Conservation (phyloP, 352 stramenopile species). For the Phytopythium delawarense region DNA sequence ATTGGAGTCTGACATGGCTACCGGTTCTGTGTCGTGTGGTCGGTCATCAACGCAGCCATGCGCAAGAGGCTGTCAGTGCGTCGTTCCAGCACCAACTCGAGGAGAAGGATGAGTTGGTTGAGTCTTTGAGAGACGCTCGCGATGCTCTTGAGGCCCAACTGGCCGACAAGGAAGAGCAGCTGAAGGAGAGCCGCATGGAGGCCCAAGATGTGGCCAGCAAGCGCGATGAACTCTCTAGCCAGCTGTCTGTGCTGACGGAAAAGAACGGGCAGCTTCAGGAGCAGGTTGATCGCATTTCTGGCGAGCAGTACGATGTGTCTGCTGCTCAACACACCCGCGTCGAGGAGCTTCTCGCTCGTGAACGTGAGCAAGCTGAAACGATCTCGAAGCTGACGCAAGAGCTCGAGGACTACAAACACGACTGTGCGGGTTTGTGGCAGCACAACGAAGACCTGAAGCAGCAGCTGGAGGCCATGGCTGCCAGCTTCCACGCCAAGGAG, state of each 20-base stretch:
- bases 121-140: constrained; percentile 14
- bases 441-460: constrained; percentile 78
- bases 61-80: constrained; percentile 23
- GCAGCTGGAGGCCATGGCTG: constrained; percentile 52
- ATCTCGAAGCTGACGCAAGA: constrained; percentile 37
- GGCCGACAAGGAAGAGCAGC: constrained; percentile 23
- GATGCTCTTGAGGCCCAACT: constrained; percentile 26
- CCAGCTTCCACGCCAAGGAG: constrained; percentile 54
- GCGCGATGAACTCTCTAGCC: constrained; percentile 12
- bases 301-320: not conserved
- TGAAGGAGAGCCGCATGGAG: constrained; percentile 15
- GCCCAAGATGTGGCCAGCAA: not conserved
- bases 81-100: constrained; percentile 30
- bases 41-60: constrained; percentile 1
- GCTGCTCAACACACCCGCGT: not conserved
- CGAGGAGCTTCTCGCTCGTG: constrained; percentile 20
- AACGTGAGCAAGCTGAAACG: constrained; percentile 28
- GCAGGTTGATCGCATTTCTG: not conserved
- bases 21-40: not conserved
- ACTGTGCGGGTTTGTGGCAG: constrained; percentile 77
- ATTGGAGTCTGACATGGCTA: not conserved
- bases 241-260: constrained; percentile 26
- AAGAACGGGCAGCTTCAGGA: constrained; percentile 10
- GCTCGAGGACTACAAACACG: constrained; percentile 74
- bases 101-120: constrained; percentile 24